Evolutionary conservation across 345 rosid genomes (phyloP).

Genomic region (Pistacia integerrima): DNA sequence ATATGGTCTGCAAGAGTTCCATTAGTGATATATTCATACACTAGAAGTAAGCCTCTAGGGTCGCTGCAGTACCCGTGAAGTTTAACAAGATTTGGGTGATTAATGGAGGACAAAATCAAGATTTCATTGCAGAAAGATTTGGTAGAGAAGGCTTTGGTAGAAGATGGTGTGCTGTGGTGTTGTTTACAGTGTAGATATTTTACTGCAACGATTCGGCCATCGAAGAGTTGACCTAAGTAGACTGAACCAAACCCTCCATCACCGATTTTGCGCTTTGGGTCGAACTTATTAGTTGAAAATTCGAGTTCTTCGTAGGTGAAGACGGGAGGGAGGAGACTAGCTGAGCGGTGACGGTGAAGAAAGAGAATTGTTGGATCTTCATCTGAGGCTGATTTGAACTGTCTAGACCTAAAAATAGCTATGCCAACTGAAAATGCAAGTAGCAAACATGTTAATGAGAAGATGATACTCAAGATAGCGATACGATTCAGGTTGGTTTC

Average conservation of each 20-base stretch:
- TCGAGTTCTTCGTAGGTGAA: conserved; percentile 93
- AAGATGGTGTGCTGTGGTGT: conserved; percentile 43
- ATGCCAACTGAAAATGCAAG: conserved; percentile 45
- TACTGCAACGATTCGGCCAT: conserved; percentile 75
- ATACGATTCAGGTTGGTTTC: conserved; percentile 37
- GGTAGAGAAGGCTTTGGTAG: conserved; percentile 53
- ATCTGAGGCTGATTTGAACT: conserved; percentile 40
- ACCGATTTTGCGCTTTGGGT: conserved; percentile 78
- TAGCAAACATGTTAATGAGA: conserved; percentile 55
- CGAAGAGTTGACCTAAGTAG: conserved; percentile 69
- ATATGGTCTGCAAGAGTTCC: conserved; percentile 93
- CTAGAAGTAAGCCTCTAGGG: conserved; percentile 88
- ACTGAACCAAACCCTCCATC: conserved; percentile 97
- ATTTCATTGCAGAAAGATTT: conserved; percentile 94
- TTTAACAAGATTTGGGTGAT: conserved; percentile 83
- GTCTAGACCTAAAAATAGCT: conserved; percentile 56
- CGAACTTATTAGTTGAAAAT: conserved; percentile 73
- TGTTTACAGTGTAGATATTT: conserved; percentile 75
- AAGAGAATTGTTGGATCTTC: conserved; percentile 81
- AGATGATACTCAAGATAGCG: conserved; percentile 51
- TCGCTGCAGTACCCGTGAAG: conserved; percentile 97
- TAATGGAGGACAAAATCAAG: conserved; percentile 75
- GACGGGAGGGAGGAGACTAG: conserved; percentile 77
- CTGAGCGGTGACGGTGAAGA: conserved; percentile 77
- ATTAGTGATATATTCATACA: conserved; percentile 80